Evolutionary conservation across 495 filamentous ascomycete species (phyloP).

Genomic region (Tuber aestivum): DNA sequence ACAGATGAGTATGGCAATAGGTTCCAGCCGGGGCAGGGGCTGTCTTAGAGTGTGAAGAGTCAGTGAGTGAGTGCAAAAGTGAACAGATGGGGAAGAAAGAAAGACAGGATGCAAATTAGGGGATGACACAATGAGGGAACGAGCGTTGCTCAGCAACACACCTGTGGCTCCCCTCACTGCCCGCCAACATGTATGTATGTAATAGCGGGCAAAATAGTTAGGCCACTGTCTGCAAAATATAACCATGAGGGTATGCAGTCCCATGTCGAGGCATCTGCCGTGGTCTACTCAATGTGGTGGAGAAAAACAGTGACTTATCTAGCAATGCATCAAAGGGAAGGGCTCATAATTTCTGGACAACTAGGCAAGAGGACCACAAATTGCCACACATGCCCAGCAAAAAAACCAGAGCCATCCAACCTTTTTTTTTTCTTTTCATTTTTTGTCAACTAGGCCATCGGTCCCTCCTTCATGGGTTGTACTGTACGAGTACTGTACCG

Average conservation of each 20-base stretch:
- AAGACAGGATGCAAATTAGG: not conserved
- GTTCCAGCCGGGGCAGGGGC: not conserved
- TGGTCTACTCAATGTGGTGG: not conserved
- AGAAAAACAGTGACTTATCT: not conserved
- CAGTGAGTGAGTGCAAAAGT: not conserved
- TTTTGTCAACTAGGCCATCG: not conserved
- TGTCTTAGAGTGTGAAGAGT: not conserved
- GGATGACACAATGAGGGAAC: not conserved
- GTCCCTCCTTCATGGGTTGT: not conserved
- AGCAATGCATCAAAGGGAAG: not conserved
- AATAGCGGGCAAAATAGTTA: not conserved
- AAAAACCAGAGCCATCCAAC: not conserved
- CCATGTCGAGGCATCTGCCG: not conserved
- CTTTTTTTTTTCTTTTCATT: no score
- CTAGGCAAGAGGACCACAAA: not conserved
- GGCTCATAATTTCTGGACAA: not conserved
- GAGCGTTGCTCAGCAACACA: not conserved
- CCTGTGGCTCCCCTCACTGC: not conserved
- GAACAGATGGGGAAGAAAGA: not conserved
- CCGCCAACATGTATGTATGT: not conserved
- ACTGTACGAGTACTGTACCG: no score
- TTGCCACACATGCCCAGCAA: not conserved
- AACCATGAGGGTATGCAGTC: not conserved
- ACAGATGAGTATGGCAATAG: not conserved
- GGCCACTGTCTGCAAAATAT: not conserved